These are phyloP conservation scores for Exophiala phaeomuriformis DNA, from an alignment of 2,329 filamentous ascomycete species.

Conservation along the genomic window DNA sequence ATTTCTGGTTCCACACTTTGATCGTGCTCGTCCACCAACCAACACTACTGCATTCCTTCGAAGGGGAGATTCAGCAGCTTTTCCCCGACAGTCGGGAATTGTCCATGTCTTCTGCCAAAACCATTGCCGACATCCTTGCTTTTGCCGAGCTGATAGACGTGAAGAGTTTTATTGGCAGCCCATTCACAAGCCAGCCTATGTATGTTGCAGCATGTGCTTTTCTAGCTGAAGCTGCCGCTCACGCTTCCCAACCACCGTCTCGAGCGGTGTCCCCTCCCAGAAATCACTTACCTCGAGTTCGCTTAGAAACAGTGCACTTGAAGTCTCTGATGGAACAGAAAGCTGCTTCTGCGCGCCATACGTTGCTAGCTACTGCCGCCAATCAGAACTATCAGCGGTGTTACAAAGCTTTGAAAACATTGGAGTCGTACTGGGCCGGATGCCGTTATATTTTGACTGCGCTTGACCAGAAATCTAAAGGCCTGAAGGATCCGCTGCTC, in stretches of 20 bases:
- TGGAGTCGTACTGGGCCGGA: slow-evolving; percentile 81
- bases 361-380: slow-evolving; percentile 69
- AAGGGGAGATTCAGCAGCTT: slow-evolving; percentile 61
- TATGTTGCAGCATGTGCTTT: slow-evolving; percentile 89
- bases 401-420: slow-evolving; percentile 71
- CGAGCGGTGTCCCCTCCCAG: slow-evolving; percentile 49
- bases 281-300: slow-evolving; percentile 1
- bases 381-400: slow-evolving; percentile 83
- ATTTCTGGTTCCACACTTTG: slow-evolving; percentile 46
- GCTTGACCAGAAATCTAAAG: slow-evolving; percentile 78
- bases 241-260: slow-evolving; percentile 58
- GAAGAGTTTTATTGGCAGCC: slow-evolving; percentile 79
- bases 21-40: slow-evolving; percentile 41
- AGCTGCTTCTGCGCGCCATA: slow-evolving; percentile 52
- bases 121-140: slow-evolving; percentile 78
- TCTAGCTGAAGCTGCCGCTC: slow-evolving; percentile 69
- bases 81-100: slow-evolving; percentile 71
- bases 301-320: slow-evolving; percentile 1
- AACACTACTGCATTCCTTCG: slow-evolving; percentile 70
- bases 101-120: slow-evolving; percentile 85
- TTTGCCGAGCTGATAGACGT: slow-evolving; percentile 81
- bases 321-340: slow-evolving; percentile 8
- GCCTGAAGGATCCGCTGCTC: slow-evolving; percentile 66
- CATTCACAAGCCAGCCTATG: slow-evolving; percentile 83
- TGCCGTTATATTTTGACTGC: slow-evolving; percentile 81